Evolutionary conservation across 768 basidiomycete species (phyloP), one percentile per base, ranked within the genome.

Genomic region (Leccinum fibrillosum): DNA sequence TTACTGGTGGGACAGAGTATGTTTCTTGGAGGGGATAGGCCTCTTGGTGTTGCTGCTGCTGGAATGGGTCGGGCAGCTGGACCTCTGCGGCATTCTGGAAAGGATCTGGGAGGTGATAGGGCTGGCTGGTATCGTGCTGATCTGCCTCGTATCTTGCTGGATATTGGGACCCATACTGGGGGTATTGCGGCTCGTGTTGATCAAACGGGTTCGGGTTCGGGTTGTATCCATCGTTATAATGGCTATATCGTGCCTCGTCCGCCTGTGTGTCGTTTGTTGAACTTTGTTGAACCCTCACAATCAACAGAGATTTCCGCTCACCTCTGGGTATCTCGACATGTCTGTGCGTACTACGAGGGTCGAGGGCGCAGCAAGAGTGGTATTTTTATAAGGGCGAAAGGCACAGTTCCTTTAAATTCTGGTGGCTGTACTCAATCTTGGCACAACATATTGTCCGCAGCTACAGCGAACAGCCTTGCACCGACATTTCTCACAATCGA

Each of bases 221-320:
- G 59, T 74, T 76, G 69, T 85, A 85, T 0, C 86, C 85, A 58
- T 90, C 87, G 65, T 88, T 86, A 71, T 89, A 87, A 56, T 80
- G 81, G 28, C 81, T 72, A 17, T 74, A 78, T 62, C 86, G 86
- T 13, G 77, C 82, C 70, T 89, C 85, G 69, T 89, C 85, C 4
- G 83, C 80, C 84, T 88, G 54, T 37, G 35, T n/a, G 21, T 53
- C 25, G 59, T 23, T 23, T 23, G 23, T 23, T n/a, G n/a, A n/a
- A n/a, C n/a, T 32, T 39, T 15, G 37, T 60, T 55, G 17, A 37
- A 44, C 45, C 49, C 15, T 21, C 12, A 12, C 39, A 42, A n/a
- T n/a, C 2, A 52, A 51, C 5, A 11, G n/a, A 17, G 5, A 30
- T 10, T 13, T 47, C n/a, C 17, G 69, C 74, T 62, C 57, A 75